phyloP scores from a whole-genome alignment of 2,329 filamentous ascomycete species.

The Calonectria pteridis region DNA sequence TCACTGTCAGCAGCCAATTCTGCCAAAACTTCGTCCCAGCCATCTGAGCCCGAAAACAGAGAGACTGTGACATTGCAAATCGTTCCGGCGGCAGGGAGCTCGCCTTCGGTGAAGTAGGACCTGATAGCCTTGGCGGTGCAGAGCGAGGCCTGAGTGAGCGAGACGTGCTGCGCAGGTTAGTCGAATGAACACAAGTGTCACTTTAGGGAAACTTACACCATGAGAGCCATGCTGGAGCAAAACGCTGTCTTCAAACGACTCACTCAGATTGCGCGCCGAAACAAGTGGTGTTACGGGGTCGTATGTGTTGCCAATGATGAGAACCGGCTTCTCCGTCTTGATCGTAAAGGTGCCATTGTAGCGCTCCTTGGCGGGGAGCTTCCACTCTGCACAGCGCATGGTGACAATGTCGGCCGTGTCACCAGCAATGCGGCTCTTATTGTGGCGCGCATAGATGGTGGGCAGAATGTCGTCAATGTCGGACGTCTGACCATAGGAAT shows the following conservation, averaged over 20 bases:
- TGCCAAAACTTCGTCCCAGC: constrained; percentile 30
- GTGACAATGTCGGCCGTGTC: constrained; percentile 28
- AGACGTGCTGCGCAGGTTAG: constrained; percentile 23
- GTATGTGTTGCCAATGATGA: constrained; percentile 54
- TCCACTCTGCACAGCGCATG: constrained; percentile 54
- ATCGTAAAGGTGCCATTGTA: constrained; percentile 49
- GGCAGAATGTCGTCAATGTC: constrained; percentile 45
- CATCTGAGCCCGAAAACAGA: constrained; percentile 26
- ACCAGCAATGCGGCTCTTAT: constrained; percentile 46
- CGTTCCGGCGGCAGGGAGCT: constrained; percentile 27
- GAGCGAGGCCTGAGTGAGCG: constrained; percentile 30
- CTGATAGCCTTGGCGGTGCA: constrained; percentile 29
- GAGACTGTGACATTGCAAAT: constrained; percentile 28
- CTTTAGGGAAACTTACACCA: constrained; percentile 47
- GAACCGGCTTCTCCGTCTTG: constrained; percentile 49
- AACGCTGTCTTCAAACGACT: constrained; percentile 52
- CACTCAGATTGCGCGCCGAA: constrained; percentile 53
- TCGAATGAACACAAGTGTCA: neutral
- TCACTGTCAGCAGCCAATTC: neutral
- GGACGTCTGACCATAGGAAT: constrained; percentile 44
- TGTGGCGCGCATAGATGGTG: constrained; percentile 37
- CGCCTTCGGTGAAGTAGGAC: constrained; percentile 35
- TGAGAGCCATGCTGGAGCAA: constrained; percentile 52
- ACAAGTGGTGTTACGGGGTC: constrained; percentile 55
- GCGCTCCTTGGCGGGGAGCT: constrained; percentile 51